phyloP scores from a whole-genome alignment of 2,329 filamentous ascomycete genomes.

The Clonostachys chloroleuca region DNA sequence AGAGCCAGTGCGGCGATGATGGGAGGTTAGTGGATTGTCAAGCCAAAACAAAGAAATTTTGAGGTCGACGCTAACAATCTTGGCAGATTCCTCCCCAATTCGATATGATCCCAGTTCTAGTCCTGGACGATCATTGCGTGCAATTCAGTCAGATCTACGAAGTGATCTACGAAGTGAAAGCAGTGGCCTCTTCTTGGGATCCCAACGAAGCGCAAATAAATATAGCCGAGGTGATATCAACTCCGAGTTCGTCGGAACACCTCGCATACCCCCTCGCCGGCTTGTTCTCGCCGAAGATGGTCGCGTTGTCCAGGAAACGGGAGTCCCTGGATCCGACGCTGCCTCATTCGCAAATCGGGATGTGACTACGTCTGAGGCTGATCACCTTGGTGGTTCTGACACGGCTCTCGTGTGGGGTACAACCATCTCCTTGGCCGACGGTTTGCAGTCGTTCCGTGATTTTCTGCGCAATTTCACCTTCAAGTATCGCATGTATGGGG shows the following conservation, averaged over 20 bases:
- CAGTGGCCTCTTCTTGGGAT: conserved; percentile 79
- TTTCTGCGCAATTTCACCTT: conserved; percentile 88
- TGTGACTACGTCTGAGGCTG: conserved; percentile 87
- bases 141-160: conserved; percentile 53
- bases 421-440: conserved; percentile 89
- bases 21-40: background rate
- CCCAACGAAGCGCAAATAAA: conserved; percentile 49
- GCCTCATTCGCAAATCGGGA: conserved; percentile 60
- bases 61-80: background rate
- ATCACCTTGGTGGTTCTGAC: conserved; percentile 70
- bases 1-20: conserved; percentile 54
- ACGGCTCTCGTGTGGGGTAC: conserved; percentile 94
- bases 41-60: background rate
- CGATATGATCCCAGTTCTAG: conserved; percentile 89
- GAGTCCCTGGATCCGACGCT: conserved; percentile 48
- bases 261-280: conserved; percentile 40
- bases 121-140: conserved; percentile 58
- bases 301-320: conserved; percentile 50
- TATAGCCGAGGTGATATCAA: conserved; percentile 78
- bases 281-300: conserved; percentile 57
- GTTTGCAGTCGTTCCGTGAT: conserved; percentile 81
- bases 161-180: conserved; percentile 65
- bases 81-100: conserved; percentile 83
- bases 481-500: conserved; percentile 90
- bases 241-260: conserved; percentile 65